phyloP scores from a whole-genome alignment of 2,329 filamentous ascomycete genomes.

The Alternaria sp. region DNA sequence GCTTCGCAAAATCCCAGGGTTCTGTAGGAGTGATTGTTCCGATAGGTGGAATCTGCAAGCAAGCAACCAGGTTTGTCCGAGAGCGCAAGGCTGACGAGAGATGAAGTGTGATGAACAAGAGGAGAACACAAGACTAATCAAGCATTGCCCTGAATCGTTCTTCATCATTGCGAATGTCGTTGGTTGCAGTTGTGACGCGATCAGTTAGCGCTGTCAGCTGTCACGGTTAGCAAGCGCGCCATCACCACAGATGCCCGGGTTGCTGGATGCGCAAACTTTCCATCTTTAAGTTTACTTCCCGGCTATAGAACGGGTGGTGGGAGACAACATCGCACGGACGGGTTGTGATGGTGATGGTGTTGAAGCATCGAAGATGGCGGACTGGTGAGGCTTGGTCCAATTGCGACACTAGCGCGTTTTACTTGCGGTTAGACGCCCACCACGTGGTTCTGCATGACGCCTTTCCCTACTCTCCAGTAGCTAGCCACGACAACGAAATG shows the following conservation, averaged over 20 bases:
- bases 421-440: constrained; percentile 11
- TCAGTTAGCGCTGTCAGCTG: not conserved
- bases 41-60: constrained; percentile 5
- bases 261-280: not conserved
- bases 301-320: not conserved
- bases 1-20: not conserved
- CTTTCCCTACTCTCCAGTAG: not conserved
- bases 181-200: not conserved
- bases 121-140: not conserved
- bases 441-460: constrained; percentile 15
- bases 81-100: not conserved
- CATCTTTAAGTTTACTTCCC: not conserved
- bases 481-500: constrained; percentile 4
- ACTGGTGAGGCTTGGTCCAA: not conserved
- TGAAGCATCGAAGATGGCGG: not conserved
- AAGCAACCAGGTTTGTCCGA: not conserved
- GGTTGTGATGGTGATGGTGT: not conserved
- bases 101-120: not conserved
- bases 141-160: not conserved
- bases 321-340: not conserved
- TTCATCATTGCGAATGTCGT: not conserved
- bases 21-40: not conserved
- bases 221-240: not conserved
- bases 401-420: not conserved
- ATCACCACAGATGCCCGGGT: not conserved